These are phyloP conservation scores for Sphagnum tenellum DNA, from an alignment of 225 moss, liverwort and hornwort genomes.

Conservation along the genomic window DNA sequence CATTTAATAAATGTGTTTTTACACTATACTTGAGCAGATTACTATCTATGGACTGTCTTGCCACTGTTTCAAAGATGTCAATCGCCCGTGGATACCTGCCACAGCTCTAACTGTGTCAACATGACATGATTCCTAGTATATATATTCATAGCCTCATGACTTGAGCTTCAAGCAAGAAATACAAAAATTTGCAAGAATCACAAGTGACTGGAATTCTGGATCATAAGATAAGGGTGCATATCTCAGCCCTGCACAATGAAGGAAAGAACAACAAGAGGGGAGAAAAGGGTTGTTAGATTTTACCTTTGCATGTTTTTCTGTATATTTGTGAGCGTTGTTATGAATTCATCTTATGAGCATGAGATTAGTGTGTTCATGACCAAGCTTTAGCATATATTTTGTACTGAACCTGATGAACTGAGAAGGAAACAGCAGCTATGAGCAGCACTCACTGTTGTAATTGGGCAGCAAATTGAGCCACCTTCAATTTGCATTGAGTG, in stretches of 20 bases:
- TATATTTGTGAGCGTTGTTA: too few relatives aligned
- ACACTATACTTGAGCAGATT: conserved; percentile 62
- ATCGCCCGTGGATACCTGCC: conserved; percentile 44
- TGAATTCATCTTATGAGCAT: too few relatives aligned
- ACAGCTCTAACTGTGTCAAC: background rate
- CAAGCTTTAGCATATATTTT: background rate
- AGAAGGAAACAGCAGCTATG: too few relatives aligned
- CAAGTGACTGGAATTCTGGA: background rate
- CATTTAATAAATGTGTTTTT: conserved; percentile 60
- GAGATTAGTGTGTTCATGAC: background rate
- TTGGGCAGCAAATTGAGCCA: conserved; percentile 24
- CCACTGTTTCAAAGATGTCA: conserved; percentile 56
- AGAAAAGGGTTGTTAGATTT: too few relatives aligned
- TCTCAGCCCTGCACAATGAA: too few relatives aligned
- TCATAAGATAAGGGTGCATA: background rate
- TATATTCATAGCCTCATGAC: background rate
- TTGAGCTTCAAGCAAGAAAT: background rate
- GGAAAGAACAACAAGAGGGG: too few relatives aligned
- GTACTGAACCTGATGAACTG: background rate
- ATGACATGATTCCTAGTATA: background rate
- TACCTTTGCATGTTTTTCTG: too few relatives aligned
- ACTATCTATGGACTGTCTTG: conserved; percentile 46
- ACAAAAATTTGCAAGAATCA: background rate
- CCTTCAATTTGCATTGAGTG: conserved; percentile 25
- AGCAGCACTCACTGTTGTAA: conserved; percentile 13